These are phyloP conservation scores for Mangifera indica DNA, from an alignment of 345 rosid species.

Conservation along the genomic window DNA sequence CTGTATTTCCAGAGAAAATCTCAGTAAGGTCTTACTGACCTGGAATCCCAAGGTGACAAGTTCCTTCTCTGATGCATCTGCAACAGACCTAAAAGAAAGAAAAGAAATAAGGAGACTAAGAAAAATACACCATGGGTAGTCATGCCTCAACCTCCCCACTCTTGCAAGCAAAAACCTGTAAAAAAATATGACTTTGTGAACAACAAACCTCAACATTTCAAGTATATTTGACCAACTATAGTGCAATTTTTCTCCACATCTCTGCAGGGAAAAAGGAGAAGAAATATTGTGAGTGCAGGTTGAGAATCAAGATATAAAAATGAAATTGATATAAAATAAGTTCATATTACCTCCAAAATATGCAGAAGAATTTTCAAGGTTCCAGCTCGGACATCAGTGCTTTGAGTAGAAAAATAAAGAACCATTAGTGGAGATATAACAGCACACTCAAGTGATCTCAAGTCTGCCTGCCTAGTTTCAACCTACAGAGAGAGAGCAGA, in stretches of 20 bases:
- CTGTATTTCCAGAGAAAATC: conserved; percentile 8
- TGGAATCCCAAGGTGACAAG: conserved; percentile 89
- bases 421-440: conserved; percentile 76
- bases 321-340: conserved; percentile 13
- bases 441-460: conserved; percentile 79
- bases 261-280: conserved; percentile 42
- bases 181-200: conserved; percentile 15
- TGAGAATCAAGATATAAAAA: not conserved
- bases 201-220: conserved; percentile 78
- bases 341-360: conserved; percentile 74
- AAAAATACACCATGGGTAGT: conserved; percentile 15
- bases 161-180: too few species aligned
- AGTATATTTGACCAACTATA: conserved; percentile 91
- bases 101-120: conserved; percentile 15
- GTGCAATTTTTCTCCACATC: conserved; percentile 83
- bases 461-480: conserved; percentile 40
- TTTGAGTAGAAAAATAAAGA: conserved; percentile 81
- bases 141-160: not conserved
- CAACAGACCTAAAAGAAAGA: conserved; percentile 68
- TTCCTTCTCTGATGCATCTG: conserved; percentile 92
- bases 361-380: conserved; percentile 94
- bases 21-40: conserved; percentile 46
- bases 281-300: conserved; percentile 17
- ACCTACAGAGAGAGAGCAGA: conserved; percentile 38
- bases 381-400: conserved; percentile 75